Evolutionary conservation across 1,139 yeast genomes (phyloP).

Genomic region (Kluyveromyces sp.): DNA sequence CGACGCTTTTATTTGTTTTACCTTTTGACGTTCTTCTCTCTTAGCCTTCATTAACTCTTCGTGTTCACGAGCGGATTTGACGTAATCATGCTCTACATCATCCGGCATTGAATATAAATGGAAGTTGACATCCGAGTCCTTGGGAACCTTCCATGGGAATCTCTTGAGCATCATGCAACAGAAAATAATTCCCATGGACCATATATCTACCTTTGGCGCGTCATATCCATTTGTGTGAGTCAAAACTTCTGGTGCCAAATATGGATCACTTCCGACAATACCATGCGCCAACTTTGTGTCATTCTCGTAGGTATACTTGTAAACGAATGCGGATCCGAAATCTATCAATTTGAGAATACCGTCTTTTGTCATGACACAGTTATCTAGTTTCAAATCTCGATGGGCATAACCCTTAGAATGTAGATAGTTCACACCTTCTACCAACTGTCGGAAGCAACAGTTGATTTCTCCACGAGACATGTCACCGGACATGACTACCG

Average conservation of each 20-base stretch:
- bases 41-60: conserved; percentile 35
- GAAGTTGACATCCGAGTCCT: conserved; percentile 78
- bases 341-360: conserved; percentile 91
- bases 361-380: conserved; percentile 79
- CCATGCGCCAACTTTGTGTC: conserved; percentile 80
- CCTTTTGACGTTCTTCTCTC: conserved; percentile 19
- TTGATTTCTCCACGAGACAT: conserved; percentile 81
- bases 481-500: conserved; percentile 93
- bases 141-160: conserved; percentile 97
- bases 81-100: conserved; percentile 39
- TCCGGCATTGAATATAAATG: conserved; percentile 46
- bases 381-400: conserved; percentile 89
- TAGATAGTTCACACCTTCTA: conserved; percentile 75
- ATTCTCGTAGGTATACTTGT: conserved; percentile 82
- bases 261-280: conserved; percentile 96
- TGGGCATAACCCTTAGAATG: conserved; percentile 91
- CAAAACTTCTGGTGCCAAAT: conserved; percentile 93
- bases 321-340: conserved; percentile 93
- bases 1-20: conserved; percentile 6
- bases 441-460: conserved; percentile 83
- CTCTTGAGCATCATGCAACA: conserved; percentile 93
- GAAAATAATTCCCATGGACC: conserved; percentile 93
- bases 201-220: conserved; percentile 88
- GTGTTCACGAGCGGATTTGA: conserved; percentile 43
- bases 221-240: conserved; percentile 62